A percentile compares a stretch with the other conserved stretches of the same genome.
Conservation (phyloP, 163 green algal genomes). For the Scenedesmus sp. region DNA sequence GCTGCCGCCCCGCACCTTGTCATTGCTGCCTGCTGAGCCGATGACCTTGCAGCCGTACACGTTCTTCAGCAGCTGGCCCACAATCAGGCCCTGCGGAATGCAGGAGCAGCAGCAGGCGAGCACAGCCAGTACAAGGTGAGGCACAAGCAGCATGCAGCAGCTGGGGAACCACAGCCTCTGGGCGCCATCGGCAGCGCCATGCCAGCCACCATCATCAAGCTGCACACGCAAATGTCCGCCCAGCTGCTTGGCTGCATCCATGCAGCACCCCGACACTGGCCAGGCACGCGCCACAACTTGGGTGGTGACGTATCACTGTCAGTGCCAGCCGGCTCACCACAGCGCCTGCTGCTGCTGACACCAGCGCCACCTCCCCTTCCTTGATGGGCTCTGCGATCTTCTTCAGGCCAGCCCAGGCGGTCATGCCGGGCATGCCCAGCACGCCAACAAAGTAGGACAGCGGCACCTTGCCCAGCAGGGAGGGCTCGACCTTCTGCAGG, state of each 20-base stretch:
- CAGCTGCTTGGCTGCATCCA: no score
- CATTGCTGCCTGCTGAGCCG: constrained; percentile 51
- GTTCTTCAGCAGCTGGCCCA: constrained; percentile 58
- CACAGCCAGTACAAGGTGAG: neutral
- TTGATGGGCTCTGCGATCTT: constrained; percentile 54
- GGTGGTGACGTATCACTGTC: no score
- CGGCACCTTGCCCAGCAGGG: constrained; percentile 50
- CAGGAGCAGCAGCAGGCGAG: neutral
- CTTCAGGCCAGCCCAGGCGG: constrained; percentile 45
- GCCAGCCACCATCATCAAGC: no score
- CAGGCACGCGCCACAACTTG: no score
- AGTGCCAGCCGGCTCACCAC: neutral
- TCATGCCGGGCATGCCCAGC: constrained; percentile 58
- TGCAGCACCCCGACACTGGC: no score
- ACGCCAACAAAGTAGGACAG: constrained; percentile 52
- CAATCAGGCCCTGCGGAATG: constrained; percentile 47
- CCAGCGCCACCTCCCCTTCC: constrained; percentile 39
- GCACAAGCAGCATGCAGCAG: neutral
- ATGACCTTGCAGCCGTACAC: constrained; percentile 58
- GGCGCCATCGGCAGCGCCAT: neutral
- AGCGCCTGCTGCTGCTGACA: constrained; percentile 29
- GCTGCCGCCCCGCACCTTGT: constrained; percentile 48
- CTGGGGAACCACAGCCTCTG: no score
- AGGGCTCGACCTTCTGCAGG: constrained; percentile 15
- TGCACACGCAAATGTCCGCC: no score